Percentiles rank a stretch among this genome's conserved stretches.
phyloP scores from a whole-genome alignment of 1,284 basidiomycete species.

The Anthracocystis setariae region DNA sequence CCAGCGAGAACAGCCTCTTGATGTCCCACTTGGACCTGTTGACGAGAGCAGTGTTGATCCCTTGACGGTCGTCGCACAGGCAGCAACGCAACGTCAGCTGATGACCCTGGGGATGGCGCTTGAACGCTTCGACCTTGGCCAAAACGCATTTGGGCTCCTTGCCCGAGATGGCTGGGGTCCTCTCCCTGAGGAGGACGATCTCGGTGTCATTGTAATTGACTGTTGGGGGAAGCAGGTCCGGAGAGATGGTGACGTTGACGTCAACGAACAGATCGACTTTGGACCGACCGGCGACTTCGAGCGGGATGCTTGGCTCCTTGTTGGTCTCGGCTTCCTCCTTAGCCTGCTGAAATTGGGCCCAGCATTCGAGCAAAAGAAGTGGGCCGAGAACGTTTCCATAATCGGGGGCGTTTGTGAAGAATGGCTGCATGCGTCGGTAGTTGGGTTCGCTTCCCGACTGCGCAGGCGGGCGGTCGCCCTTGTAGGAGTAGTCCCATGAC shows the following conservation, averaged over 20 bases:
- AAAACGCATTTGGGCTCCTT: slow-evolving; percentile 71
- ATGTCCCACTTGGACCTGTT: slow-evolving; percentile 79
- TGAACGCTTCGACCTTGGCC: slow-evolving; percentile 82
- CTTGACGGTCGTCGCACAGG: slow-evolving; percentile 68
- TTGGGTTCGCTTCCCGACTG: slow-evolving; percentile 70
- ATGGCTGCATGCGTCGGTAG: slow-evolving; percentile 70
- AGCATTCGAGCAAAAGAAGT: slow-evolving; percentile 88
- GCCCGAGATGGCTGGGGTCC: slow-evolving; percentile 79
- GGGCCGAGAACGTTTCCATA: slow-evolving; percentile 85
- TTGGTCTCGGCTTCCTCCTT: slow-evolving; percentile 74
- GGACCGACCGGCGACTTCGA: slow-evolving; percentile 49
- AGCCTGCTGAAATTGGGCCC: slow-evolving; percentile 85
- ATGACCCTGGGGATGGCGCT: slow-evolving; percentile 71
- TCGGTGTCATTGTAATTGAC: slow-evolving; percentile 59
- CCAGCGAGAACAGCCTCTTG: slow-evolving; percentile 85
- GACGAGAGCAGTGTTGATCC: slow-evolving; percentile 68
- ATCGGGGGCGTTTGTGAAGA: slow-evolving; percentile 76
- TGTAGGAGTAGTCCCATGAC: slow-evolving; percentile 84
- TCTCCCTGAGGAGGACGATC: slow-evolving; percentile 81
- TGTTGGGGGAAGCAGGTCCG: slow-evolving; percentile 30
- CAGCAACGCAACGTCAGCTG: slow-evolving; percentile 70
- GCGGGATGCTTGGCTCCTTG: slow-evolving; percentile 26
- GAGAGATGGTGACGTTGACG: slow-evolving; percentile 44
- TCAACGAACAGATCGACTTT: slow-evolving; percentile 54
- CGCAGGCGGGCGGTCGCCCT: slow-evolving; percentile 71